Conservation (phyloP, 140 eudicot species). For the Ambrosia hybrid region DNA sequence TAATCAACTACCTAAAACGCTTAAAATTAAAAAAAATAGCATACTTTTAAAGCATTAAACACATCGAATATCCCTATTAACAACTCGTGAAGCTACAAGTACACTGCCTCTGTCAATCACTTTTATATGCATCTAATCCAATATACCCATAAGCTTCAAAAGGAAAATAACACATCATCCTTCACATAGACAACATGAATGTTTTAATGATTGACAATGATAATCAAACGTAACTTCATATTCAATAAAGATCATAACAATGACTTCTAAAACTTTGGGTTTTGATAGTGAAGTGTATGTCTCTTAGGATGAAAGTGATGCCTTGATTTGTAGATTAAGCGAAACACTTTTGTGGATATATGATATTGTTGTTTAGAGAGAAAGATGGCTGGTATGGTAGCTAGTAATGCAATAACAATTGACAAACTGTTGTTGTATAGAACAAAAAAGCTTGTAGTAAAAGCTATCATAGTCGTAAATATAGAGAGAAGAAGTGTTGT, state of each 20-base stretch:
- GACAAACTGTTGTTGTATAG: neutral
- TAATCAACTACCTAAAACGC: too few relatives aligned
- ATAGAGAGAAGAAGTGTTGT: neutral
- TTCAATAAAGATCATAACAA: neutral
- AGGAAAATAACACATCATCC: neutral
- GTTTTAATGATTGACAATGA: neutral
- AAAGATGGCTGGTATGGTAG: neutral
- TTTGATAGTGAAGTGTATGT: neutral
- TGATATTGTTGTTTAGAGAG: neutral
- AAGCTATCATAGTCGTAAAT: neutral
- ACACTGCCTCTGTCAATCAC: neutral
- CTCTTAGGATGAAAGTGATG: neutral
- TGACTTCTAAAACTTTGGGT: neutral
- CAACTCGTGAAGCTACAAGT: too few relatives aligned
- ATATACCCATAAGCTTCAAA: neutral
- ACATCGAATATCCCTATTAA: too few relatives aligned
- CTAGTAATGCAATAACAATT: neutral
- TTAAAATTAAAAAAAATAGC: too few relatives aligned
- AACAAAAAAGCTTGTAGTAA: neutral
- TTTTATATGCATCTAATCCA: neutral
- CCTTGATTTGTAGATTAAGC: neutral
- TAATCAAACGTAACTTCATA: too few relatives aligned
- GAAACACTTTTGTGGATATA: neutral
- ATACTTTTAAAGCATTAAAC: too few relatives aligned
- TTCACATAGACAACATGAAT: neutral